Base-by-base conservation (phyloP, 805 yeast species). In the Yarrowia keelungensis region DNA sequence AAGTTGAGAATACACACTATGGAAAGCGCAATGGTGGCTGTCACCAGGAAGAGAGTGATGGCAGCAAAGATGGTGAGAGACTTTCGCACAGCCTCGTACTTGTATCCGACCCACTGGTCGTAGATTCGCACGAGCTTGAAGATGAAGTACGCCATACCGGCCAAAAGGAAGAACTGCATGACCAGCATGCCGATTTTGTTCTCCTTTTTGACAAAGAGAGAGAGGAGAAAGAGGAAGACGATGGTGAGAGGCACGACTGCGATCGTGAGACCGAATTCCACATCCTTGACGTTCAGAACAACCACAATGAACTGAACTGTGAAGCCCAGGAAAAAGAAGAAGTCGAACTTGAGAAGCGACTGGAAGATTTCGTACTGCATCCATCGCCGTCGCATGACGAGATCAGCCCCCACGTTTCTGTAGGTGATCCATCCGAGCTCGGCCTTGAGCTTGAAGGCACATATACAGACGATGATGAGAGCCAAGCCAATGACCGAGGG, bases 321-420 rank as follows among this genome's bases (percentile, higher is more conserved):
- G 74, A 83, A 83, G 1, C 84, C 86, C 32, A 83, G 73, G 70
- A 84, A 83, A 76, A 83, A 84, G 78, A 83, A 84, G 51, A 81
- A 78, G 70, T 81, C 83, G 61, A 80, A 80, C 66, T 80, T 77
- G 38, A 81, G 72, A 45, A 81, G 72, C 15, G 80, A 73, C 53
- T 79, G 73, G 74, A 82, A 83, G 66, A 83, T 73, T 72, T 82
- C 71, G 51, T 72, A 74, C 41, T 49, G 61, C 56, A 71, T 42
- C 71, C 80, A 82, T 71, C 81, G 74, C 8, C 77, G 73, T 70
- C 79, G 77, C 72, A 82, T 77, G 19, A 73, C 73, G n/a, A 80
- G 70, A 70, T 82, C 83, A 4, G 84, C 86, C 5, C 86, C 86
- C 58, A 83, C 79, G 66, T 80, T 79, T 74, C 83, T 81, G 75